Base-by-base conservation (phyloP, 805 yeast species). In the Nematodospora valgi region DNA sequence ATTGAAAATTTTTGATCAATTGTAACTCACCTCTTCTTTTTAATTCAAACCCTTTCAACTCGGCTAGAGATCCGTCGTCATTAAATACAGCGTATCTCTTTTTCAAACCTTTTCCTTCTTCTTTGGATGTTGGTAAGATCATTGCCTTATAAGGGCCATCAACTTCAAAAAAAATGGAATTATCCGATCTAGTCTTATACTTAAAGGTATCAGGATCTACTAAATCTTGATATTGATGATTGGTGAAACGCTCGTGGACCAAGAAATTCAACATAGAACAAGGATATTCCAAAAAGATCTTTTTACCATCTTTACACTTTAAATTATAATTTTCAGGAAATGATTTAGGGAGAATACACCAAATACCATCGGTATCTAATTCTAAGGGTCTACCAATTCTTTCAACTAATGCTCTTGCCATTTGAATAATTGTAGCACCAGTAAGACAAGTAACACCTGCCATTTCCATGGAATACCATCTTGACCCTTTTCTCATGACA, bases 391-490 rank as follows among this genome's bases (percentile, higher is more conserved):
- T 72, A 2, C 99, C 99, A 4, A 94, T 64, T 49, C 96, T 68
- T 56, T 91, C 98, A 10, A 93, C 96, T 40, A 93, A 64, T 1
- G 83, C 65, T 43, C 98, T 72, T 0, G 99, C 99, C 93, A 91
- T 85, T 61, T 94, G 98, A 67, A 93, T 93, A 49, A 93, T 93
- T 0, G 95, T 87, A 0, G 98, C 96, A 35, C 99, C 99, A 0
- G 98, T 93, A 32, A 89, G 70, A 72, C 98, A 94, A 0, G 99
- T 93, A 13, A 93, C 93, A 44, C 99, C 99, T 0, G 98, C 99
- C 98, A 94, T 93, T 59, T 93, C 98, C 93, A 93, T 88, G 0
- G 98, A 93, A 52, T 89, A 93, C 99, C 99, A 93, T 41, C 99
- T 74, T 0, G 98, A 93, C 25, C 98, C 99, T 52, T 93, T 93